Base-by-base conservation (phyloP, 805 yeast genomes). In the Saturnispora sanitii region DNA sequence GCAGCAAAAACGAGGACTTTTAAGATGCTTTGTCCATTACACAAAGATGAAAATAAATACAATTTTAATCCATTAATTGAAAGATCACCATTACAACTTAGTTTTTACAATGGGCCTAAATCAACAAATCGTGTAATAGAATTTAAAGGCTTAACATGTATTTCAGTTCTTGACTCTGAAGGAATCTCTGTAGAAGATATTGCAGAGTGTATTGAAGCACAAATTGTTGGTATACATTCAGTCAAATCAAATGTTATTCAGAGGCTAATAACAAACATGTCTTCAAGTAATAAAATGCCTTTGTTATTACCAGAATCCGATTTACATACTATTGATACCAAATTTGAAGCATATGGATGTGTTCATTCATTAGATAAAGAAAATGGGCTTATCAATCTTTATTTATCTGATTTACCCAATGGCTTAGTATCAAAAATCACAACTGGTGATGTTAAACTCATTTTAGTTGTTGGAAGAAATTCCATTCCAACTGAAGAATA, bases 401-500 rank as follows among this genome's bases (percentile, higher is more conserved):
- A 82, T 49, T 30, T 37, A 1, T 15, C 40, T 1, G 16, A 35
- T 1, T 11, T 62, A 2, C 27, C 53, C 1, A 16, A 48, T 6
- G 31, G 34, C 7, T 42, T 53, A 18, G 26, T 33, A 0, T 49
- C 60, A 13, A 53, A 53, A 4, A 12, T 32, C n/a, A 32, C 30
- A 8, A 16, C 12, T 6, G 42, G 42, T 3, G 56, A 51, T 1
- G 50, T 53, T 45, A 45, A 62, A 47, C 11, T 60, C 40, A 45
- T 82, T 0, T 41, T 83, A 2, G 66, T 73, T 1, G 70, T 81
- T 46, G 87, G 85, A 1, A 71, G 75, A 33, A 74, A 82, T 1
- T 84, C 78, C 37, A 58, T 80, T 2, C 92, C 95, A 0, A 54
- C 70, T 1, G 65, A 63, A 45, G 68, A 65, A 43, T 43, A 61